phyloP scores from a whole-genome alignment of 345 rosid genomes.

The Cochlearia excelsa region DNA sequence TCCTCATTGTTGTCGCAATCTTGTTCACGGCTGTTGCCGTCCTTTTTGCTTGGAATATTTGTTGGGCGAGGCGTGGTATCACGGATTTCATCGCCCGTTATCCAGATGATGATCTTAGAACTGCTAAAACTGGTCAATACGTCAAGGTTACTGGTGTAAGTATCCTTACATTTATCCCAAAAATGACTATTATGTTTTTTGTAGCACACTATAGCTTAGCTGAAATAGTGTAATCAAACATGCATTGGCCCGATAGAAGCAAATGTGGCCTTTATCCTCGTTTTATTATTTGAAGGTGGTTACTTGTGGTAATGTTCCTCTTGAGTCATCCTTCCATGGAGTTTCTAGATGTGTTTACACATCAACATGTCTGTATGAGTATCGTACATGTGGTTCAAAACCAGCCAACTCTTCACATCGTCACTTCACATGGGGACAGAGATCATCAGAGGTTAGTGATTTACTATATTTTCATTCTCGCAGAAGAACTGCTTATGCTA shows the following conservation, averaged over 20 bases:
- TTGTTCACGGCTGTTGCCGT: conserved; percentile 76
- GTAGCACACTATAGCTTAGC: neutral
- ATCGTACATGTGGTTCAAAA: conserved; percentile 76
- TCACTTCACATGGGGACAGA: conserved; percentile 36
- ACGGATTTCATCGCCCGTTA: conserved; percentile 66
- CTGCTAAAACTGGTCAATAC: conserved; percentile 92
- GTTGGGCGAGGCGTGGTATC: conserved; percentile 77
- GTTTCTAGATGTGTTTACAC: conserved; percentile 81
- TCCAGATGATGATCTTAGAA: conserved; percentile 92
- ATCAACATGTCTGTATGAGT: conserved; percentile 79
- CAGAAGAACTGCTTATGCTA: conserved; percentile 12
- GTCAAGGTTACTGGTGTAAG: conserved; percentile 99
- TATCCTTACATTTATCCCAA: neutral
- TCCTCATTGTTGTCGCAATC: conserved; percentile 80
- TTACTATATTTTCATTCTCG: neutral
- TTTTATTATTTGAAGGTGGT: conserved; percentile 57
- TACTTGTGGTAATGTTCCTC: conserved; percentile 91
- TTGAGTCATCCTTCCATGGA: conserved; percentile 89
- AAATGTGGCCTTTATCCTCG: conserved; percentile 12
- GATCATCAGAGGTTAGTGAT: conserved; percentile 51
- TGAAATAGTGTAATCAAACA: neutral
- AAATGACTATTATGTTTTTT: no score
- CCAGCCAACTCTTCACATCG: conserved; percentile 67
- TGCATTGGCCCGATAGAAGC: no score
- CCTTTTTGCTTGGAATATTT: conserved; percentile 79